phyloP scores from a whole-genome alignment of 108 stramenopile species.

The Bacterosira constricta region DNA sequence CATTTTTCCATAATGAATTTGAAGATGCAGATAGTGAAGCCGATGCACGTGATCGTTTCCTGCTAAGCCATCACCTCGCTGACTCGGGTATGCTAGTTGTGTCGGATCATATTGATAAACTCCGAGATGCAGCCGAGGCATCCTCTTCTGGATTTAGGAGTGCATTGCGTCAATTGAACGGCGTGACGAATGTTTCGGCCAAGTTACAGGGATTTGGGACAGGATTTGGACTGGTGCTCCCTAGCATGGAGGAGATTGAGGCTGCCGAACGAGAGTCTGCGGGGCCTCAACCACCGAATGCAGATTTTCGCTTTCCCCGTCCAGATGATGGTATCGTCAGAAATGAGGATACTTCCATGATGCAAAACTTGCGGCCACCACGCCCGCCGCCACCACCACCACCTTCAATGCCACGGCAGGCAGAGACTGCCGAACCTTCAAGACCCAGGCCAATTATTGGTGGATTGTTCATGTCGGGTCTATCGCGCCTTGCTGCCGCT shows the following conservation, averaged over 20 bases:
- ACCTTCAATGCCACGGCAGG: neutral
- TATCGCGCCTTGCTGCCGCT: conserved; percentile 65
- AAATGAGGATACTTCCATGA: neutral
- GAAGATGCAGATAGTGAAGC: conserved; percentile 1
- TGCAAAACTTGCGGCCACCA: neutral
- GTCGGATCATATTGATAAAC: conserved; percentile 43
- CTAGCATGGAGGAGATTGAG: conserved; percentile 49
- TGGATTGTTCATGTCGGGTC: conserved; percentile 69
- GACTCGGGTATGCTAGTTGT: conserved; percentile 47
- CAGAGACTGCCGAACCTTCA: neutral
- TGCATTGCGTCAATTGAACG: conserved; percentile 45
- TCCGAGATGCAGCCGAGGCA: conserved; percentile 43
- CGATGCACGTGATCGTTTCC: conserved; percentile 49
- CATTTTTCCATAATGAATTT: conserved; percentile 17
- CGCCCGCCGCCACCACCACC: neutral
- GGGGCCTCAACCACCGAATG: neutral
- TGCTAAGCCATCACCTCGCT: conserved; percentile 47
- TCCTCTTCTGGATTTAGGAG: conserved; percentile 38
- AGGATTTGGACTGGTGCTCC: conserved; percentile 42
- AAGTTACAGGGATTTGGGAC: conserved; percentile 31
- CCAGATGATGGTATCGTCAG: neutral
- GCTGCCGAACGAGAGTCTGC: conserved; percentile 39
- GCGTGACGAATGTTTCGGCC: conserved; percentile 47
- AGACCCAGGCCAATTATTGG: conserved; percentile 78
- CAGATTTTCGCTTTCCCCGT: conserved; percentile 14